These are phyloP conservation scores for Colletotrichum eremochloae DNA, from an alignment of 2,329 filamentous ascomycete genomes.

Conservation along the genomic window DNA sequence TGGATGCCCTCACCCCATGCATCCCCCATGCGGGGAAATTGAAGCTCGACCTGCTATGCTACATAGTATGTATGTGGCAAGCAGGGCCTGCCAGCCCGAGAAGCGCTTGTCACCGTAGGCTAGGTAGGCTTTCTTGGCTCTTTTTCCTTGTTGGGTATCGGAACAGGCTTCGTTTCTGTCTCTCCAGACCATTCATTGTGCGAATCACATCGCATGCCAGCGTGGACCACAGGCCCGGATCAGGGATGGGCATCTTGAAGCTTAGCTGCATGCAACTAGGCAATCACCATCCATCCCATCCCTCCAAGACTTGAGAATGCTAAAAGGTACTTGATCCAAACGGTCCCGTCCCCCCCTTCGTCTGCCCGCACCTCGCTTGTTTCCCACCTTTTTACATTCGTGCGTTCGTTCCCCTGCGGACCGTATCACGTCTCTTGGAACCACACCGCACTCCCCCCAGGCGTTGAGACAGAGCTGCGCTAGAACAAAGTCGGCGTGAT, in stretches of 20 bases:
- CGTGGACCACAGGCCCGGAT: constrained; percentile 28
- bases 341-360: no score
- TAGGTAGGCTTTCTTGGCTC: neutral
- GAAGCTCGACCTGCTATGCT: constrained; percentile 7
- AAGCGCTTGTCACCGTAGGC: constrained; percentile 2
- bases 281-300: constrained; percentile 2
- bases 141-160: neutral
- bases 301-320: no score
- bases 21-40: constrained; percentile 35
- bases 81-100: constrained; percentile 20
- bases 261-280: constrained; percentile 26
- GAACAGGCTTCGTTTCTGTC: neutral
- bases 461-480: constrained; percentile 9
- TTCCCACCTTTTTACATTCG: no score
- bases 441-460: neutral
- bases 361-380: neutral
- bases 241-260: constrained; percentile 24
- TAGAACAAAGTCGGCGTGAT: constrained; percentile 30
- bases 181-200: constrained; percentile 2
- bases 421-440: neutral
- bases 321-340: no score
- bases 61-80: no score
- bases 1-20: constrained; percentile 6
- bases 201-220: constrained; percentile 13
- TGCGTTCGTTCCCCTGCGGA: neutral